Evolutionary conservation across 352 stramenopile genomes (phyloP), one percentile per base, ranked within the genome.

Genomic region (Globisporangium paroecandrum): DNA sequence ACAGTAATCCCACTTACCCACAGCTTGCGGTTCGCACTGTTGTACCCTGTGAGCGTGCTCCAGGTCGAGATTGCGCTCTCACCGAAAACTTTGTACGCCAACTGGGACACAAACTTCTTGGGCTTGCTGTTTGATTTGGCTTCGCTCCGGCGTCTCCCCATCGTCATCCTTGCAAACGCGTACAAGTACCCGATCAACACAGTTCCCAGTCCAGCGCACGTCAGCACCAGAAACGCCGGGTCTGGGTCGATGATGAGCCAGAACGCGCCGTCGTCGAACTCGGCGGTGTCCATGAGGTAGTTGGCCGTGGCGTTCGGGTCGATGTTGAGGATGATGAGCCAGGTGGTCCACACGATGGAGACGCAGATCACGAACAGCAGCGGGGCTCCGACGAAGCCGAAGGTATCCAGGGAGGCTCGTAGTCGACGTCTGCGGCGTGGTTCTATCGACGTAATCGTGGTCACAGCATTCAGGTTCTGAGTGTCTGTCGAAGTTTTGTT

Each of bases 201-300:
- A 5, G 24, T n/a, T 1, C 18, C 9, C 9, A 69, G 25, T 12
- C 54, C 64, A 0, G 10, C 15, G 5, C 25, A 49, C 22, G 27
- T 36, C 6, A 57, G 2, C 13, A 12, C 4, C 18, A 64, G 12
- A 29, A 60, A 15, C 15, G 10, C 29, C 1, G 29, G n/a, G 18
- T 64, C 46, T 34, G 41, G 65, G 12, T 70, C 65, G 38, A 61
- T 65, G 56, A 70, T 65, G 32, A 70, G 49, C 65, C 65, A 70
- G 29, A 61, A 70, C 3, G 41, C 20, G 27, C 57, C 65, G 34
- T 70, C 49, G 29, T 70, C 65, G 34, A 70, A 65, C n/a, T 59
- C 46, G 24, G 15, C 25, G 6, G 65, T 70, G 47, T 54, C 56
- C 65, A 70, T 70, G 36, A 13, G 57, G 20, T 47, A 47, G 38